Conservation (phyloP, 192 early-diverging fungal genomes). For the Coemansia javaensis region DNA sequence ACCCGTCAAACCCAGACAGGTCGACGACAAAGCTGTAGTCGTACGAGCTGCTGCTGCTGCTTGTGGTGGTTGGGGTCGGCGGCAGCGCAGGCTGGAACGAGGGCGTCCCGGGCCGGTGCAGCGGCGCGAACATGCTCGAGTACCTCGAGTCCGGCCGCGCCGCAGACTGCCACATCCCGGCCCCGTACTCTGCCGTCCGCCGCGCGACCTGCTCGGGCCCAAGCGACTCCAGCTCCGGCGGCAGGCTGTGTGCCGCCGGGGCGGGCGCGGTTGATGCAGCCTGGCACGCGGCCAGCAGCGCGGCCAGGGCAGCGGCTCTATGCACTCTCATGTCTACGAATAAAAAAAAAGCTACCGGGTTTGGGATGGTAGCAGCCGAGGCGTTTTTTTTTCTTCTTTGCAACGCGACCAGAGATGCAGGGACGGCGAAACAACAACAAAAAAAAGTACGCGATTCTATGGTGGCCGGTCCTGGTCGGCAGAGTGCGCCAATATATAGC, state of each 20-base stretch:
- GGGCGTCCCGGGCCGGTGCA: no score
- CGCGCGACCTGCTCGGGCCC: neutral
- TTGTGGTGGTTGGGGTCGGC: no score
- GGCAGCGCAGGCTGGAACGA: no score
- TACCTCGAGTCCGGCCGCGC: neutral
- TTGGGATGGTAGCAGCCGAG: neutral
- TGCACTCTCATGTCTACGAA: neutral
- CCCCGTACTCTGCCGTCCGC: neutral
- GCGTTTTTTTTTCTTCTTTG: neutral
- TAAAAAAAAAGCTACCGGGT: neutral
- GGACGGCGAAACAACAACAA: no score
- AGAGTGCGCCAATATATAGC: no score
- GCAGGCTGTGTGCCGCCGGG: neutral
- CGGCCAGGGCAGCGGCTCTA: neutral
- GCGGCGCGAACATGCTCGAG: no score
- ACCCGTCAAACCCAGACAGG: constrained; percentile 35
- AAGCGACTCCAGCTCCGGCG: neutral
- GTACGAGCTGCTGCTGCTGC: neutral
- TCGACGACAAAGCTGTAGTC: constrained; percentile 32
- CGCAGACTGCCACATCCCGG: neutral
- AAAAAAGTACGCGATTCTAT: no score
- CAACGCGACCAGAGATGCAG: no score
- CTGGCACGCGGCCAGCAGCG: neutral
- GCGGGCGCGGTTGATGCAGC: constrained; percentile 8
- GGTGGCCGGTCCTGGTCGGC: no score